Evolutionary conservation across 352 stramenopile genomes (phyloP), one percentile per base, ranked within the genome.

Genomic region (Aphanomyces cochlioides): DNA sequence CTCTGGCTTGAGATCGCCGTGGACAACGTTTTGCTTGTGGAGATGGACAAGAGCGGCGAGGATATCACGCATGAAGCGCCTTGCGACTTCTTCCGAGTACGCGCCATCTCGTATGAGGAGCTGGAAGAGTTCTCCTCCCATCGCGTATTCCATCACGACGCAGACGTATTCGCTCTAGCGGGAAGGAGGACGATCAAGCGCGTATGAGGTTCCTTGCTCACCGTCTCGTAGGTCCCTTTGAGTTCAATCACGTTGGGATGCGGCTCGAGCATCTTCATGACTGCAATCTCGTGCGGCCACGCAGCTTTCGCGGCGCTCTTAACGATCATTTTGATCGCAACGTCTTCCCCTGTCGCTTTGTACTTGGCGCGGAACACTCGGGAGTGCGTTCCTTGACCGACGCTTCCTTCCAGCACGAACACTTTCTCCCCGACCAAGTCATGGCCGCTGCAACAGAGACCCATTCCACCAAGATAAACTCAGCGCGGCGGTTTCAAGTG

Each of bases 1-100:
- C 67, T 96, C 88, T 1, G 88, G 88, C 66, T 93, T 96, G 48
- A 96, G 79, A 57, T 81, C 76, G 45, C 83, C 74, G 58, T 96
- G 76, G 4, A 78, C 74, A 47, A 81, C 80, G 66, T 77, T 67
- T 45, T 77, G 54, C 4, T 67, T 59, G 65, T 81, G 76, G 21
- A 81, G 74, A 53, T 78, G 80, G 12, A 64, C 47, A 5, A 76
- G 73, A 10, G 82, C 85, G 13, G 79, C 67, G 21, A 93, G 67
- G n/a, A 85, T 77, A 38, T 88, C 81, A 3, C 69, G 41, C 7
- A 76, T 72, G 37, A 88, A 84, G 2, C 78, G 73, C 41, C 79
- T 77, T 38, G 84, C 80, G 40, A 90, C 80, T 77, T 81, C 89
- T 71, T 91, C 84, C 28, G 84, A 91, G 77, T 91, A 91, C 53